A percentile compares a stretch with the other conserved stretches of the same genome.
These are phyloP conservation scores for Tetracladium setigerum DNA, from an alignment of 495 filamentous ascomycete species.

Conservation along the genomic window DNA sequence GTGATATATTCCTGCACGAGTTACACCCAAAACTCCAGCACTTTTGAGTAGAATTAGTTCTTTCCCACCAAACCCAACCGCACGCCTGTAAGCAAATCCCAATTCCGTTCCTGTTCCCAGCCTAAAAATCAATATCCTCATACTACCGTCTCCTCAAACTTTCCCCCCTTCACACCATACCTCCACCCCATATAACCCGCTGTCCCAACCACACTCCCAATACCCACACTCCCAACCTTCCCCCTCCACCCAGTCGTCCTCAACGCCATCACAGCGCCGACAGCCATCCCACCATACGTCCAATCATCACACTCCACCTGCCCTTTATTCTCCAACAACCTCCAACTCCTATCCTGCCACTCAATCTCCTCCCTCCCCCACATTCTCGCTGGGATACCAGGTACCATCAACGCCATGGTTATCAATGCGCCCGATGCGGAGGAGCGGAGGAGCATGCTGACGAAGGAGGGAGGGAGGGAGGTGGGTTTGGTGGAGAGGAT, in stretches of 20 bases:
- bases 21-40: no score
- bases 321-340: conserved; percentile 43
- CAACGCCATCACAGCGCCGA: conserved; percentile 21
- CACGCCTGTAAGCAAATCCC: no score
- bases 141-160: conserved; percentile 14
- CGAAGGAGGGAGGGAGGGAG: conserved; percentile 1
- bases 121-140: no score
- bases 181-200: conserved; percentile 17
- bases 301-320: conserved; percentile 47
- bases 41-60: no score
- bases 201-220: conserved; percentile 22
- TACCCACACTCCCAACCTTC: conserved; percentile 29
- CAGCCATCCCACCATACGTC: conserved; percentile 31
- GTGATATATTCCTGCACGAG: no score
- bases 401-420: conserved; percentile 23
- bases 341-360: conserved; percentile 56
- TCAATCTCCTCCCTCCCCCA: conserved; percentile 47
- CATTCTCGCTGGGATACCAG: conserved; percentile 39
- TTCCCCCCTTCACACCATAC: conserved; percentile 28
- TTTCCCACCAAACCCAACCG: no score
- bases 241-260: conserved; percentile 24
- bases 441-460: conserved; percentile 26
- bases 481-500: neutral
- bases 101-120: no score
- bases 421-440: conserved; percentile 25